Evolutionary conservation across 1,284 basidiomycete species (phyloP).

Genomic region (Trichosporon coremiiforme): DNA sequence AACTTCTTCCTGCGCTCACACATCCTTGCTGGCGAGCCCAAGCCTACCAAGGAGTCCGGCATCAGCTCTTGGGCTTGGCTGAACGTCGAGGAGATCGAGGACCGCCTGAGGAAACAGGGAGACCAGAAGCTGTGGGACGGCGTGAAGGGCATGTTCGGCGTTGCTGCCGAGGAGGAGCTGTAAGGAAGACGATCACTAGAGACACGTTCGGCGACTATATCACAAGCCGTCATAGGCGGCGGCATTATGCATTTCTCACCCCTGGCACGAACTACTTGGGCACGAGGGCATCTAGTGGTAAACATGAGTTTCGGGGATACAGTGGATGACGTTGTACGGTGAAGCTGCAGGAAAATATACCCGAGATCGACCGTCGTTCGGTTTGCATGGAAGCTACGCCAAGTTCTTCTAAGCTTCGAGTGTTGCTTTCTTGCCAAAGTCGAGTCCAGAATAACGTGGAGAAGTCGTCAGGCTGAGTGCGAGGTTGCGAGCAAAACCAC

Average conservation of each 20-base stretch:
- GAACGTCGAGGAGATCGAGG: constrained; percentile 45
- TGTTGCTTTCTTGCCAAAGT: no score
- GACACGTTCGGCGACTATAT: constrained; percentile 7
- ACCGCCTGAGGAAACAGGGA: constrained; percentile 42
- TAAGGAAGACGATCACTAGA: constrained; percentile 9
- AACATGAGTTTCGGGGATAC: neutral
- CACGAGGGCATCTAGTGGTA: neutral
- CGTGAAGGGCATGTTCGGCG: constrained; percentile 50
- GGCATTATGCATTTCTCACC: constrained; percentile 8
- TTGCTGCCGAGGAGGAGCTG: constrained; percentile 28
- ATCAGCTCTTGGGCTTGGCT: constrained; percentile 48
- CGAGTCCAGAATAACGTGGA: no score
- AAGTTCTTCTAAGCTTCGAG: no score
- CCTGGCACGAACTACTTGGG: neutral
- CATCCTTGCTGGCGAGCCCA: constrained; percentile 53
- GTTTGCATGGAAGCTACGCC: no score
- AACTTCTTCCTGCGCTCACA: constrained; percentile 56
- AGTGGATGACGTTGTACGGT: neutral
- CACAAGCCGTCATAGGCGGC: constrained; percentile 11
- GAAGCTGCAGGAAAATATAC: no score
- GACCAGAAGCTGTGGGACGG: constrained; percentile 46
- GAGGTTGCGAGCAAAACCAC: no score
- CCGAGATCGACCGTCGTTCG: no score
- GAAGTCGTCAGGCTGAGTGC: no score
- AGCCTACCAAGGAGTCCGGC: constrained; percentile 35